These are phyloP conservation scores for Phlyctochytrium planicorne DNA, from an alignment of 192 early-diverging fungal species.

Conservation along the genomic window DNA sequence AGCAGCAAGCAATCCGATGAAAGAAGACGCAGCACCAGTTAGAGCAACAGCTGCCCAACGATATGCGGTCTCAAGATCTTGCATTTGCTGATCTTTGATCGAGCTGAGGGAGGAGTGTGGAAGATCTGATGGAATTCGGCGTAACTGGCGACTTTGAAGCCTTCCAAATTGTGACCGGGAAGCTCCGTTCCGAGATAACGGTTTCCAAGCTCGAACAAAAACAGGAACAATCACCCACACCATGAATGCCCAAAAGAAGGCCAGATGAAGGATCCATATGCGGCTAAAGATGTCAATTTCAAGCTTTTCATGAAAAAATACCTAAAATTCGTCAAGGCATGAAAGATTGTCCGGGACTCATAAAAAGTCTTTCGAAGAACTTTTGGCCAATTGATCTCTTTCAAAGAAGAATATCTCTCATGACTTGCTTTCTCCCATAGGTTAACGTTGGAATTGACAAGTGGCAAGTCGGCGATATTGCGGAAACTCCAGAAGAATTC, in stretches of 20 bases:
- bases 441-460: slow-evolving; percentile 12
- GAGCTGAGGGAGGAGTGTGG: not conserved
- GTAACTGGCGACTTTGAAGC: not conserved
- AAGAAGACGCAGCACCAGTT: not conserved
- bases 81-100: not conserved
- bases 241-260: slow-evolving; percentile 78
- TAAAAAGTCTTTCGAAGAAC: slow-evolving; percentile 80
- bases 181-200: not conserved
- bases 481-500: slow-evolving; percentile 79
- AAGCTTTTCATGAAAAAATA: not conserved
- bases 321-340: slow-evolving; percentile 27
- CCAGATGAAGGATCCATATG: slow-evolving; percentile 82
- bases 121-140: not conserved
- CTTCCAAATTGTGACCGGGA: not conserved
- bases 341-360: slow-evolving; percentile 80
- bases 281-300: slow-evolving; percentile 74
- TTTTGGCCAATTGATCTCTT: slow-evolving; percentile 67
- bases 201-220: not conserved
- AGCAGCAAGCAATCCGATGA: not conserved
- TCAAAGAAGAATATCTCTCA: slow-evolving; percentile 63
- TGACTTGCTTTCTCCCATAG: not conserved
- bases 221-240: slow-evolving; percentile 34
- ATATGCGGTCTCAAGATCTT: not conserved
- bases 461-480: slow-evolving; percentile 54
- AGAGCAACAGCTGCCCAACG: not conserved